Conservation (phyloP, 176 grass and related monocot species). For the Bromus sterilis region DNA sequence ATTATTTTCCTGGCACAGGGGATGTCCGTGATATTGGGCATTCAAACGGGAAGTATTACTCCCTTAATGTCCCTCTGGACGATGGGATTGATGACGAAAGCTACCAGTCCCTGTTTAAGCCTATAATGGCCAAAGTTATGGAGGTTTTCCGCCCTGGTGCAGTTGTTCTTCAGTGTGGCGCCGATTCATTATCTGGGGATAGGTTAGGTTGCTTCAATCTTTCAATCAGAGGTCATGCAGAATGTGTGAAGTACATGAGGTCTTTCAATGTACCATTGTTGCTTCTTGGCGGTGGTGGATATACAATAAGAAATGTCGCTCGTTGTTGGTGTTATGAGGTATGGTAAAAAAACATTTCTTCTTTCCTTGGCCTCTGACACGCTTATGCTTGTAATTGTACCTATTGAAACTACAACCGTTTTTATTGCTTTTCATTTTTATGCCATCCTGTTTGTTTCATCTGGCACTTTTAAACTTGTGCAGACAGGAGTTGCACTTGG, state of each 20-base stretch:
- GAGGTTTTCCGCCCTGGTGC: constrained; percentile 74
- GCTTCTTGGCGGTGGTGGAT: constrained; percentile 87
- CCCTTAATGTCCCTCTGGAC: constrained; percentile 76
- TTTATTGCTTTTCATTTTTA: background rate
- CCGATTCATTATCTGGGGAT: constrained; percentile 86
- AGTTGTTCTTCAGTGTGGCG: constrained; percentile 88
- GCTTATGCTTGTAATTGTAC: background rate
- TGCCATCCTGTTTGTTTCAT: background rate
- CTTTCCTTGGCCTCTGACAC: background rate
- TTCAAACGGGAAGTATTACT: constrained; percentile 81
- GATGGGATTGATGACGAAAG: constrained; percentile 92
- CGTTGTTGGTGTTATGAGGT: constrained; percentile 97
- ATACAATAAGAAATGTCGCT: constrained; percentile 94
- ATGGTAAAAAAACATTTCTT: background rate
- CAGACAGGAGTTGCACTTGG: constrained; percentile 89
- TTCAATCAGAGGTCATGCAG: constrained; percentile 76
- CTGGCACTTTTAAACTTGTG: background rate
- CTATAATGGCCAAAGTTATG: constrained; percentile 84
- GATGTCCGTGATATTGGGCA: constrained; percentile 70
- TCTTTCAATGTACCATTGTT: constrained; percentile 91
- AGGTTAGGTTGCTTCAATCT: constrained; percentile 90
- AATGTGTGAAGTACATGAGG: constrained; percentile 91
- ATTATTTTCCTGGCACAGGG: constrained; percentile 86
- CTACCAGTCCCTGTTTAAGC: constrained; percentile 89
- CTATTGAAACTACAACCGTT: background rate